Evolutionary conservation across 192 early-diverging fungal species (phyloP).

Genomic region (Rhizoclosmatium sp.): DNA sequence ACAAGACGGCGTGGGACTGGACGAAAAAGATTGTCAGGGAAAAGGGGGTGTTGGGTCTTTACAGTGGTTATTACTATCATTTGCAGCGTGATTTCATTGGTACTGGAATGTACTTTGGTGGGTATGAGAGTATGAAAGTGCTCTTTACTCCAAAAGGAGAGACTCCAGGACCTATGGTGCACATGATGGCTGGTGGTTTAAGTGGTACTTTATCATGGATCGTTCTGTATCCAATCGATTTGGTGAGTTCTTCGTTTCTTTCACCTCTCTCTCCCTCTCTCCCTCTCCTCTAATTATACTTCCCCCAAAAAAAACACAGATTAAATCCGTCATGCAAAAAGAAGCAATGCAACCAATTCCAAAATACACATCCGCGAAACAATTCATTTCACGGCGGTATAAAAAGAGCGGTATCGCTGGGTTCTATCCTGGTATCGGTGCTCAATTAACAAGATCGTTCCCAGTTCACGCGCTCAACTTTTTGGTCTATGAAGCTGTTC

Average conservation of each 20-base stretch:
- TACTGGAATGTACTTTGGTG: slow-evolving; percentile 56
- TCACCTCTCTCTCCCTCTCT: too few relatives aligned
- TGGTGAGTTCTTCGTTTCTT: slow-evolving; percentile 40
- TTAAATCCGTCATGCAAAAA: slow-evolving; percentile 61
- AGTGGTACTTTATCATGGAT: slow-evolving; percentile 58
- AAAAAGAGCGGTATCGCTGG: slow-evolving; percentile 49
- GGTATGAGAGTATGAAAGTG: slow-evolving; percentile 57
- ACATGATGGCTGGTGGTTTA: slow-evolving; percentile 61
- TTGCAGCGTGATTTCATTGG: slow-evolving; percentile 52
- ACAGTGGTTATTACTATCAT: slow-evolving; percentile 52
- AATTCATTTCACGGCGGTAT: slow-evolving; percentile 49
- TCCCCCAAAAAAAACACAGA: slow-evolving; percentile 9
- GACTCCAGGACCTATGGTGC: slow-evolving; percentile 41
- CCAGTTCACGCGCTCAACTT: slow-evolving; percentile 63
- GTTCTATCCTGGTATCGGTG: slow-evolving; percentile 58
- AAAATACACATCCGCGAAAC: slow-evolving; percentile 40
- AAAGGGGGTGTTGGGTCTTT: slow-evolving; percentile 57
- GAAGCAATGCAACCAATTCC: slow-evolving; percentile 56
- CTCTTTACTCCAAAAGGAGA: slow-evolving; percentile 29
- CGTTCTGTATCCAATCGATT: slow-evolving; percentile 62
- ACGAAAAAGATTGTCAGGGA: slow-evolving; percentile 45
- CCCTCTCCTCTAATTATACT: too few relatives aligned
- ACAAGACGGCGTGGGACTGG: slow-evolving; percentile 42
- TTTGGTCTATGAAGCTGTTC: slow-evolving; percentile 39
- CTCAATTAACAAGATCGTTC: slow-evolving; percentile 59